Evolutionary conservation across 805 yeast genomes (phyloP).

Genomic region (Wickerhamia fluorescens): DNA sequence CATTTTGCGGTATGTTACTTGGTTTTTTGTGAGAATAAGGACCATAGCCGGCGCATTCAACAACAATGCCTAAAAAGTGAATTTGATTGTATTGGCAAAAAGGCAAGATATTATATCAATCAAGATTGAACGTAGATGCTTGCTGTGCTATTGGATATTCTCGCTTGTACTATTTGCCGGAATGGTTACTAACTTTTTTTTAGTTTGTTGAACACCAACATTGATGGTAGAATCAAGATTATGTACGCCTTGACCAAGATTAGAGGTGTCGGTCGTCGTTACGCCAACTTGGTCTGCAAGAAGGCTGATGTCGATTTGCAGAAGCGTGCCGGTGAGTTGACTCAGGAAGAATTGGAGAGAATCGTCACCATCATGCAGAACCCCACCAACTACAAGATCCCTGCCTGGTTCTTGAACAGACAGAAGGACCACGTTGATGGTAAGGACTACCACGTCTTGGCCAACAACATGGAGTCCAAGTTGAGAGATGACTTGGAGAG

Average conservation of each 20-base stretch:
- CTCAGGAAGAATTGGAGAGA: constrained; percentile 99
- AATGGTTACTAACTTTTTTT: no score
- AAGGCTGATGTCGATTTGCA: constrained; percentile 98
- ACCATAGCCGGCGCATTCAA: no score
- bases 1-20: no score
- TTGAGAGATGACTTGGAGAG: constrained; percentile 99
- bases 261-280: constrained; percentile 99
- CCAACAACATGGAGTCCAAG: constrained; percentile 98
- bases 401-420: constrained; percentile 99
- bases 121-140: no score
- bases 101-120: no score
- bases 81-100: no score
- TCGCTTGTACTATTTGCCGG: no score
- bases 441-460: constrained; percentile 98
- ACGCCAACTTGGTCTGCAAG: constrained; percentile 99
- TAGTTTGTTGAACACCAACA: constrained; percentile 99
- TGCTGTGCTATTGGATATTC: no score
- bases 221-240: constrained; percentile 99
- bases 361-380: constrained; percentile 99
- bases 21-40: no score
- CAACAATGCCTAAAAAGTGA: no score
- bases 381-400: constrained; percentile 99
- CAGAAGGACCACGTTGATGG: constrained; percentile 98
- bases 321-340: constrained; percentile 99
- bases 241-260: constrained; percentile 99